Evolutionary conservation across 352 stramenopile genomes (phyloP), one percentile per base, ranked within the genome.

Genomic region (Globisporangium rhizosaccharum): DNA sequence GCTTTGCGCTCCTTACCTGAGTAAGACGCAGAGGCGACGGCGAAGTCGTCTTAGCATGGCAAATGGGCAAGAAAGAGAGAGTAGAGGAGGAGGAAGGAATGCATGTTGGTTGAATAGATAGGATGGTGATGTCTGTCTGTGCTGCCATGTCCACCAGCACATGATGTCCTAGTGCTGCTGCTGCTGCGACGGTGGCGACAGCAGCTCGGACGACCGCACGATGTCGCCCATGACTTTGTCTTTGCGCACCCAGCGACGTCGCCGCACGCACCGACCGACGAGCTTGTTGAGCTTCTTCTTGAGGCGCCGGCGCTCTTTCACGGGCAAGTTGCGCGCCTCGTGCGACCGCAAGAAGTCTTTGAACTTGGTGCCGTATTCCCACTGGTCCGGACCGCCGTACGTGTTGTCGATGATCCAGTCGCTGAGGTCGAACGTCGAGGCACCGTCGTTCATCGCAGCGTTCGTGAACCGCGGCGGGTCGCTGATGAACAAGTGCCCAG

Each of bases 361-460:
- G 60, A 94, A 92, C 63, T 83, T 88, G 23, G 82, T 92, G 7
- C 77, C 82, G 69, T 94, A 92, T 44, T 94, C 77, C 85, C 85
- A 94, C 56, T 92, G 79, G 69, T 91, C 82, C 12, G 67, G 66
- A 37, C 72, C 70, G n/a, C 82, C 85, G 25, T 90, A 86, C 9
- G 70, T 61, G 28, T 79, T 88, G 66, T 94, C 85, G 12, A 94
- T 71, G 30, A 90, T 84, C 79, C 80, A 94, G 26, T 88, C 75
- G n/a, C 71, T 71, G 26, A 91, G 61, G 57, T 90, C 72, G 47
- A 92, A 85, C 20, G 63, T 66, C 28, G 66, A 71, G 10, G 75
- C 61, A 37, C 81, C 82, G 46, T 91, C 79, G 10, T 72, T 84
- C 81, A 92, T 88, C 9, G 79, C 66, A 4, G 79, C 78, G 41